Evolutionary conservation across 768 basidiomycete species (phyloP).

Genomic region (Cystofilobasidium capitatum): DNA sequence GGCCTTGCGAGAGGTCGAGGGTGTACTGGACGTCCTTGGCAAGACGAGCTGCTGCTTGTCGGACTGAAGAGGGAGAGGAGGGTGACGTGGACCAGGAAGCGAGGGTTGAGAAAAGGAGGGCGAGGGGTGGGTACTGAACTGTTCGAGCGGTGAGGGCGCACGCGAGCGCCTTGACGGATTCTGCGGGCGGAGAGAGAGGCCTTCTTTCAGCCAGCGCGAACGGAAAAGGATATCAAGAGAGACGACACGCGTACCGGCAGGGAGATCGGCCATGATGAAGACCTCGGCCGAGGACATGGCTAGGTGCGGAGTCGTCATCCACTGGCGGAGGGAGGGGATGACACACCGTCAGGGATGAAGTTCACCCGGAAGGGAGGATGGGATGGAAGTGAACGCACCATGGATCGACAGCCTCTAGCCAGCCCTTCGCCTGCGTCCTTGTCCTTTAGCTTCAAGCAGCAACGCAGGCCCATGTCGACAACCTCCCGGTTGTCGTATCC

Average conservation of each 20-base stretch:
- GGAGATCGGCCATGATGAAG: background rate
- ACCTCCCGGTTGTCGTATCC: conserved; percentile 19
- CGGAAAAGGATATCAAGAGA: background rate
- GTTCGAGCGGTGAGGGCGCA: conserved; percentile 18
- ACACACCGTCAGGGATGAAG: background rate
- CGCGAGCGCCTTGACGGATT: conserved; percentile 20
- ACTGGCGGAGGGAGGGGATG: background rate
- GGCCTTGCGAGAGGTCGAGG: background rate
- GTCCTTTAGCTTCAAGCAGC: conserved; percentile 11
- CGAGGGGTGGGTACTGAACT: conserved; percentile 15
- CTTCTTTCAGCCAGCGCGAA: background rate
- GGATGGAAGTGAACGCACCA: conserved; percentile 7
- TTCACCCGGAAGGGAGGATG: background rate
- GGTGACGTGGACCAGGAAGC: conserved; percentile 1
- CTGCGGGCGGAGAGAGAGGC: background rate
- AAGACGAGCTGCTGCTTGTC: background rate
- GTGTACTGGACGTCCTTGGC: conserved; percentile 4
- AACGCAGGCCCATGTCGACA: conserved; percentile 11
- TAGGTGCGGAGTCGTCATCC: conserved; percentile 7
- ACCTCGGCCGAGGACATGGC: conserved; percentile 10
- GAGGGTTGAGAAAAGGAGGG: background rate
- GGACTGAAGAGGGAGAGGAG: background rate
- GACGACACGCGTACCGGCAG: background rate
- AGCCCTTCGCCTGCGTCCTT: conserved; percentile 4
- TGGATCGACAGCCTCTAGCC: conserved; percentile 19